Base-by-base conservation (phyloP, 2,329 filamentous ascomycete species). In the Diplodia mutila region DNA sequence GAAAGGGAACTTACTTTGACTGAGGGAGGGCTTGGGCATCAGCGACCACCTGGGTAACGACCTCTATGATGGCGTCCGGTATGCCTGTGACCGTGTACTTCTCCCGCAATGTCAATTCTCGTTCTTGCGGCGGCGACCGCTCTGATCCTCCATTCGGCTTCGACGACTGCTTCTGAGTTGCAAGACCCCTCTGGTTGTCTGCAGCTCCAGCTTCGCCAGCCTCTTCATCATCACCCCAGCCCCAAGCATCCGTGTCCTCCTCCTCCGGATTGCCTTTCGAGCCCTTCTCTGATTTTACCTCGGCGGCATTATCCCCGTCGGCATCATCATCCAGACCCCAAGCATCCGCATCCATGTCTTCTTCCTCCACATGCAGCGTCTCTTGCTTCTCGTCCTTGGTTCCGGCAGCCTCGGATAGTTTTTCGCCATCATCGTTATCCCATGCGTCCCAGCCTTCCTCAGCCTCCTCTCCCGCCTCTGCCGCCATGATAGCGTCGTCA, bases 11-110 rank as follows among this genome's bases (percentile, higher is more conserved):
- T 74, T 79, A 82, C 83, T 80, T 77, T 70, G 86, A 78, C 49
- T 83, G 75, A 27, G 87, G 87, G 55, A 94, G 80, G 0, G 82
- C 83, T 11, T 86, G 73, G 49, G 83, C 79, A 67, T 84, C 78
- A 53, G 75, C 69, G 69, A 85, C 74, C 8, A 82, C 76, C 57
- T 81, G 69, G 86, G 83, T 81, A 64, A 94, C 87, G 32, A 92
- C 84, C 21, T 87, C 84, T 23, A 94, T 83, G 14, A 98, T 88
- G 4, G 89, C 87, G 69, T 93, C 90, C 0, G 95, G 94, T 77
- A 97, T 90, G 2, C 91, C 91, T 0, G 94, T 97, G 63, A 97
- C 91, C 68, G 89, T 91, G 77, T 97, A 99, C 1, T 86, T 91
- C 79, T 99, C 95, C 69, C 86, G 91, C 53, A 98, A 80, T 0